Evolutionary conservation across 345 rosid genomes (phyloP).

Genomic region (Camelina sativa): DNA sequence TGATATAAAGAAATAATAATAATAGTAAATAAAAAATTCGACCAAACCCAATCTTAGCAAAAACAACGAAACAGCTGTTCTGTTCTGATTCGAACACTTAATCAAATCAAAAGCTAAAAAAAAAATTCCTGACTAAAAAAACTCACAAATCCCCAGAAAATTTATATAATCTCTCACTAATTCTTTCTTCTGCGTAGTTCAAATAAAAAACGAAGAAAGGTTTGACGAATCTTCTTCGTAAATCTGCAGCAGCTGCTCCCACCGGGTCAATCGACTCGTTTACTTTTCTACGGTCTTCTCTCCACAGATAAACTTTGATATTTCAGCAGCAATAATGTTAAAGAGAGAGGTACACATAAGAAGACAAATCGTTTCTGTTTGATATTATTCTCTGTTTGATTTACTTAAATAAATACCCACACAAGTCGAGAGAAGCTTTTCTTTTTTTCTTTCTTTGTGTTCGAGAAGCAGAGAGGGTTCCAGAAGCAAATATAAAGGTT

Average conservation of each 20-base stretch:
- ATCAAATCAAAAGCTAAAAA: slow-evolving; percentile 13
- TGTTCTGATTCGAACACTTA: slow-evolving; percentile 24
- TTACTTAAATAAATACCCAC: slow-evolving; percentile 22
- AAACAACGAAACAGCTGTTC: slow-evolving; percentile 7
- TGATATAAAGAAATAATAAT: not conserved
- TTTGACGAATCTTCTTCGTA: slow-evolving; percentile 35
- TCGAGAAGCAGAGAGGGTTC: slow-evolving; percentile 37
- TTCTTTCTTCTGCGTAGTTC: not conserved
- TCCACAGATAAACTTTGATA: slow-evolving; percentile 16
- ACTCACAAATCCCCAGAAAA: slow-evolving; percentile 4
- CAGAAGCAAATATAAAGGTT: slow-evolving; percentile 24
- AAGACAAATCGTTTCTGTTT: slow-evolving; percentile 13
- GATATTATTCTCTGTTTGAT: slow-evolving; percentile 3
- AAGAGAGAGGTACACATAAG: not conserved
- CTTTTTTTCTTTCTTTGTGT: not conserved
- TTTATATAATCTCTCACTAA: not conserved
- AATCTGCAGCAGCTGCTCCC: slow-evolving; percentile 1
- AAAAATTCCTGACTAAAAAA: too few relatives aligned
- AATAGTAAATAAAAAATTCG: not conserved
- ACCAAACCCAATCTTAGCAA: slow-evolving; percentile 37
- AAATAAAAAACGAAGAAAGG: slow-evolving; percentile 2
- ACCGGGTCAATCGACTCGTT: slow-evolving; percentile 45
- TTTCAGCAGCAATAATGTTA: slow-evolving; percentile 16
- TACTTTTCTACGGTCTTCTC: slow-evolving; percentile 43
- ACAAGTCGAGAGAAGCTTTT: slow-evolving; percentile 5